phyloP scores from a whole-genome alignment of 345 rosid genomes.

The Citrus trifoliata region DNA sequence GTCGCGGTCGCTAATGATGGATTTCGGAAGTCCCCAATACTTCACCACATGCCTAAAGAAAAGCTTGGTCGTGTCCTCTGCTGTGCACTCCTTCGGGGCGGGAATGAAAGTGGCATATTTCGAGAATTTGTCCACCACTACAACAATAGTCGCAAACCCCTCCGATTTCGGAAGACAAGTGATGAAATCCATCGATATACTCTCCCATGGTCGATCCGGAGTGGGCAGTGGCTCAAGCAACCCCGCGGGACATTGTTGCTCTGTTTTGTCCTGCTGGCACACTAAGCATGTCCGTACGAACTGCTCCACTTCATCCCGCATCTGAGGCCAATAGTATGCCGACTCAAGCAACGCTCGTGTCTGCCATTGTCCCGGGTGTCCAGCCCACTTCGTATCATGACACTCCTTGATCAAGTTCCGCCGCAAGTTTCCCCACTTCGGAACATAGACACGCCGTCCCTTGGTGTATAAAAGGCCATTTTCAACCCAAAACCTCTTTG shows the following conservation, averaged over 20 bases:
- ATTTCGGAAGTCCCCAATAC: not conserved
- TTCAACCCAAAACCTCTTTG: too few species aligned
- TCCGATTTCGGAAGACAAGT: not conserved
- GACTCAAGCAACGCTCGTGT: too few species aligned
- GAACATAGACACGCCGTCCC: too few species aligned
- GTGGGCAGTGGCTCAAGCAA: not conserved
- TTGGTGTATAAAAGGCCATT: too few species aligned
- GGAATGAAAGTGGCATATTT: not conserved
- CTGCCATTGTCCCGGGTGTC: too few species aligned
- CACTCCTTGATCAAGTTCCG: too few species aligned
- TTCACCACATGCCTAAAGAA: constrained; percentile 13
- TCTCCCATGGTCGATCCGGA: not conserved
- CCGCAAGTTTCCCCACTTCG: too few species aligned
- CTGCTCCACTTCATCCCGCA: not conserved
- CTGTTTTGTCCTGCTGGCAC: not conserved
- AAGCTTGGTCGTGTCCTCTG: not conserved
- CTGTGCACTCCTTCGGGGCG: not conserved
- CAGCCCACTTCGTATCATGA: too few species aligned
- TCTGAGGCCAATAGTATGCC: not conserved
- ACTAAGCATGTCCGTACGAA: not conserved
- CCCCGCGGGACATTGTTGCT: fast-evolving
- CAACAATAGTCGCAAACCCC: not conserved
- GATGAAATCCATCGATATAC: not conserved
- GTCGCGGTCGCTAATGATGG: not conserved
- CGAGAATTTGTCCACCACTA: not conserved